These are phyloP conservation scores for Pythium utonaiense DNA, from an alignment of 352 stramenopile genomes.

Conservation along the genomic window DNA sequence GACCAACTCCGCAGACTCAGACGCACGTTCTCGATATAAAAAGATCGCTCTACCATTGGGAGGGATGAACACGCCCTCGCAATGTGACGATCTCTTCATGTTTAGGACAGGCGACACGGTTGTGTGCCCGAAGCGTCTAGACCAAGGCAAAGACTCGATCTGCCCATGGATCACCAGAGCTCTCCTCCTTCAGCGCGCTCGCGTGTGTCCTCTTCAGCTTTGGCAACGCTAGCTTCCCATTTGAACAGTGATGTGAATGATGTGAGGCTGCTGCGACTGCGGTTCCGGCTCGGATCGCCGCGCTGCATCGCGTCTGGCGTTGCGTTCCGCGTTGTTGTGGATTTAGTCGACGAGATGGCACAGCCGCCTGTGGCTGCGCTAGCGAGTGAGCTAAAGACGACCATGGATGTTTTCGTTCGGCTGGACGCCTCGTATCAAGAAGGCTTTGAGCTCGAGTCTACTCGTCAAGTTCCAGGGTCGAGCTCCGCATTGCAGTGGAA, in stretches of 20 bases:
- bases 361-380: constrained; percentile 17
- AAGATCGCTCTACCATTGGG: background rate
- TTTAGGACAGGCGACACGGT: background rate
- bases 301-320: constrained; percentile 18
- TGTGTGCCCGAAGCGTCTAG: too few relatives aligned
- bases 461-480: background rate
- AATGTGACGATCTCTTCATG: background rate
- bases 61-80: background rate
- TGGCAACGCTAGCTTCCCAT: constrained; percentile 3
- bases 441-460: background rate
- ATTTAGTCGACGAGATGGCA: constrained; percentile 61
- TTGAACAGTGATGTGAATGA: background rate
- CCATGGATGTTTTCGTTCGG: background rate
- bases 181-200: background rate
- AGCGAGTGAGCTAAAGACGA: background rate
- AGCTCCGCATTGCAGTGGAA: constrained; percentile 1
- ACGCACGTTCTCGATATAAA: background rate
- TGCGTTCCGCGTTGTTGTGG: constrained; percentile 35
- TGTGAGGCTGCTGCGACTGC: constrained; percentile 35
- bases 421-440: background rate
- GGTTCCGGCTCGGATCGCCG: constrained; percentile 43
- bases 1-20: background rate
- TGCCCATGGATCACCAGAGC: background rate
- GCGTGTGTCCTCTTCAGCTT: background rate
- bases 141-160: too few relatives aligned